A percentile compares a stretch with the other conserved stretches of the same genome.
Evolutionary conservation across 2,329 filamentous ascomycete species (phyloP).

Genomic region (Phaeosphaeria sp.): DNA sequence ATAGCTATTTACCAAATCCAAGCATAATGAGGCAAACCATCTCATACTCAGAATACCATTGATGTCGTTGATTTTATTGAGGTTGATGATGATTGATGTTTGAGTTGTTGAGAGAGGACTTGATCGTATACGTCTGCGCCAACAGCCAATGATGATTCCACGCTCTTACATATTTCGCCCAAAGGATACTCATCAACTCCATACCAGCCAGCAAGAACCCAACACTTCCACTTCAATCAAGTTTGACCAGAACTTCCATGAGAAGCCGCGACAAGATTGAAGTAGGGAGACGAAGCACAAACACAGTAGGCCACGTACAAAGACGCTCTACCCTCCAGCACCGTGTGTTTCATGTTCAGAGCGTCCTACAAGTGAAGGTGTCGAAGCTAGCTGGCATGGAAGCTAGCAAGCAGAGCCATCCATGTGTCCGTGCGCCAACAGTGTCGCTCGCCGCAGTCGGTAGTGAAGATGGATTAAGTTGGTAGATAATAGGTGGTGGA

Average conservation of each 20-base stretch:
- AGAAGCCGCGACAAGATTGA: constrained; percentile 4
- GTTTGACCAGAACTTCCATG: constrained; percentile 7
- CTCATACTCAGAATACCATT: not conserved
- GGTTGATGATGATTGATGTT: not conserved
- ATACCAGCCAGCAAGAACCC: not conserved
- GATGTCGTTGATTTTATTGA: not conserved
- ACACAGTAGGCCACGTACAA: not conserved
- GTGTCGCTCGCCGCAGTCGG: constrained; percentile 5
- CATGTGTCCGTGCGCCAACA: constrained; percentile 5
- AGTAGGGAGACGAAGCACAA: constrained; percentile 2
- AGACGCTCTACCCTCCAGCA: constrained; percentile 4
- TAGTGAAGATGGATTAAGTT: not conserved
- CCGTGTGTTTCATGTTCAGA: not conserved
- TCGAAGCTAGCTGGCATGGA: not conserved
- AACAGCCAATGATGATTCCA: constrained; percentile 3
- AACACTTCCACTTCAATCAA: constrained; percentile 3
- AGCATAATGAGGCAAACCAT: not conserved
- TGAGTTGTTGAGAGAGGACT: not conserved
- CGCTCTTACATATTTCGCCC: constrained; percentile 7
- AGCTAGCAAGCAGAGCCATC: not conserved
- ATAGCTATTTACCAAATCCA: not conserved
- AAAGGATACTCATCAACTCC: not conserved
- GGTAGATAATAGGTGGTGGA: not conserved
- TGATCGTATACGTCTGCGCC: not conserved
- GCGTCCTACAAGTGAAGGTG: not conserved